Evolutionary conservation across 768 basidiomycete genomes (phyloP), one percentile per base, ranked within the genome.

Genomic region (Dacryopinax primogenitus): DNA sequence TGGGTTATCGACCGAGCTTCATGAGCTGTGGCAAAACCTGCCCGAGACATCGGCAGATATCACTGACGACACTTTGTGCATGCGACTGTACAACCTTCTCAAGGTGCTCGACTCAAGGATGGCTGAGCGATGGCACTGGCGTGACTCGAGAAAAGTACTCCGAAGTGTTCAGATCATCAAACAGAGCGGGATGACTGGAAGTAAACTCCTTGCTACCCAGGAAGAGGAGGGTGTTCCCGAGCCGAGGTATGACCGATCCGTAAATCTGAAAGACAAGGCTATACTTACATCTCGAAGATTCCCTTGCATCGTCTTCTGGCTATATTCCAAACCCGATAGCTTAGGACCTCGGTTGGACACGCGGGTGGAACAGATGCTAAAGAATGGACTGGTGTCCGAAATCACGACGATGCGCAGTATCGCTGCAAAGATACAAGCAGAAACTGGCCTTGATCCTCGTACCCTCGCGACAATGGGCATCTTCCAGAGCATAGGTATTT

Each of bases 111-210:
- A 98, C 70, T 85, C 84, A 0, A 69, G 72, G 0, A 83, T 92
- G 47, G 90, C 88, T 0, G 79, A 79, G 33, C 79, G 93, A 67
- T 98, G 95, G 95, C 96, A 99, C 73, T 98, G 95, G 95, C 82
- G 80, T 68, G 96, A 99, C 70, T 86, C 91, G 0, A 80, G 95
- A 33, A 99, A 97, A 74, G 89, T 97, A 4, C 74, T 90, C 12
- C 81, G 93, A 36, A 90, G 82, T 68, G 74, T 99, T 7, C 79
- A 82, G 44, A 84, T 96, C 32, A 84, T 92, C 65, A 86, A 84
- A 75, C 85, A 90, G 65, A 82, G 81, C 0, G 83, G 86, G 3
- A 78, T 78, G 58, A 78, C 75, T 51, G 79, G 87, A 0, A 91
- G 88, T 69, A 85, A 88, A 63, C 81, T 90, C 13, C 79, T 87